phyloP scores from a whole-genome alignment of 2,329 filamentous ascomycete genomes.

The Sporothrix globosa region DNA sequence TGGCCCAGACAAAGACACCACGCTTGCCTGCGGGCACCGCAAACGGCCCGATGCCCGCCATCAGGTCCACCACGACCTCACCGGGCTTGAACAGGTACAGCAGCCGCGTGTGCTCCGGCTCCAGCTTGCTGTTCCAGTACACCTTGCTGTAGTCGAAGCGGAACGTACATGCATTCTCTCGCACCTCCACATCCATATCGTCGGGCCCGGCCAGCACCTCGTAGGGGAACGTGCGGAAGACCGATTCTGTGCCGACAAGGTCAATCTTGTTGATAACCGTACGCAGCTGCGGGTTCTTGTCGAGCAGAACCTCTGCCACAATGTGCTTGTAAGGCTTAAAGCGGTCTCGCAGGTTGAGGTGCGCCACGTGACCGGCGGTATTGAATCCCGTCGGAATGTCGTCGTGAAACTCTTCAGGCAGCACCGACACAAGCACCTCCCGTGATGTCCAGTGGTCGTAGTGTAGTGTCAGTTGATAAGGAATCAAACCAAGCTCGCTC shows the following conservation, averaged over 20 bases:
- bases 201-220: slow-evolving; percentile 83
- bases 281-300: slow-evolving; percentile 80
- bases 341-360: slow-evolving; percentile 83
- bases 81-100: slow-evolving; percentile 76
- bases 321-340: slow-evolving; percentile 85
- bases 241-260: slow-evolving; percentile 80
- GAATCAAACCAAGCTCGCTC: slow-evolving; percentile 73
- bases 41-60: slow-evolving; percentile 96
- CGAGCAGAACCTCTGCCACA: slow-evolving; percentile 81
- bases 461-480: slow-evolving; percentile 74
- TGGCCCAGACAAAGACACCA: slow-evolving; percentile 91
- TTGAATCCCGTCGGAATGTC: slow-evolving; percentile 87
- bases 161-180: slow-evolving; percentile 84
- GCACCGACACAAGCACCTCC: slow-evolving; percentile 81
- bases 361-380: slow-evolving; percentile 86
- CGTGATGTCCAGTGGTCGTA: slow-evolving; percentile 88
- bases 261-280: slow-evolving; percentile 97
- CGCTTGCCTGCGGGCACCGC: slow-evolving; percentile 89
- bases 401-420: slow-evolving; percentile 77
- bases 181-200: slow-evolving; percentile 80
- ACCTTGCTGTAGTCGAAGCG: slow-evolving; percentile 93
- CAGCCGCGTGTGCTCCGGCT: slow-evolving; percentile 84
- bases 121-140: slow-evolving; percentile 95
- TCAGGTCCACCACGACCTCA: slow-evolving; percentile 91
- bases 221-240: slow-evolving; percentile 90